Base-by-base conservation (phyloP, 495 filamentous ascomycete genomes). In the Astrothelium subdiscretum region DNA sequence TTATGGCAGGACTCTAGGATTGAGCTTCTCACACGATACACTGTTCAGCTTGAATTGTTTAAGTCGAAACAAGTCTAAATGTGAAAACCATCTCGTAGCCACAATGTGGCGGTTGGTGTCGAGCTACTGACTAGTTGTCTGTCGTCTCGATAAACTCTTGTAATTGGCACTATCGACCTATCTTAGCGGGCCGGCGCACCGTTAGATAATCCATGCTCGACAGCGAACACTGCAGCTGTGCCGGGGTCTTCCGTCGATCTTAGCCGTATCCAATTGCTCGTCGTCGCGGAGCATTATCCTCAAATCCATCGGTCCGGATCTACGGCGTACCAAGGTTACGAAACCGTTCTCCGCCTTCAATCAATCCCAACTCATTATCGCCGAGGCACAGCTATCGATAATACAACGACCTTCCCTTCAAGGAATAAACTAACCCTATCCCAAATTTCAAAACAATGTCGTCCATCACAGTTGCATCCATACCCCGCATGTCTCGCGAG, bases 401-500 rank as follows among this genome's bases (percentile, higher is more conserved):
- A 26, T 5, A 54, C 48, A 20, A 8, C 3, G 48, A 54, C 48
- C 48, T 54, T 26, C 48, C 48, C 8, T 54, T 54, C n/a, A 29
- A 8, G 48, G 48, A 11, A 54, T 54, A 54, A 54, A 27, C 48
- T 24, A 20, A 48, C 12, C 43, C 5, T 20, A 48, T 20, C 20
- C 20, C 43, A n/a, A 48, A 12, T 22, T 48, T 20, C 24, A 26
- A 54, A 54, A 54, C 38, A 20, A 86, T 87, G 84, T 79, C 83
- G 1, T 73, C 74, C 59, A 71, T 79, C 57, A 83, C 80, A 1
- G 79, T 89, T 58, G 77, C 80, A 58, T 81, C 73, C 32, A 80
- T 92, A 63, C 78, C 81, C 59, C 85, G 84, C 73, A 83, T 92
- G 67, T 80, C 79, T 32, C 80, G 85, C 31, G 74, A 83, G 40